A percentile compares a stretch with the other conserved stretches of the same genome.
These are phyloP conservation scores for Symmetrospora coprosmae DNA, from an alignment of 768 basidiomycete species.

Conservation along the genomic window DNA sequence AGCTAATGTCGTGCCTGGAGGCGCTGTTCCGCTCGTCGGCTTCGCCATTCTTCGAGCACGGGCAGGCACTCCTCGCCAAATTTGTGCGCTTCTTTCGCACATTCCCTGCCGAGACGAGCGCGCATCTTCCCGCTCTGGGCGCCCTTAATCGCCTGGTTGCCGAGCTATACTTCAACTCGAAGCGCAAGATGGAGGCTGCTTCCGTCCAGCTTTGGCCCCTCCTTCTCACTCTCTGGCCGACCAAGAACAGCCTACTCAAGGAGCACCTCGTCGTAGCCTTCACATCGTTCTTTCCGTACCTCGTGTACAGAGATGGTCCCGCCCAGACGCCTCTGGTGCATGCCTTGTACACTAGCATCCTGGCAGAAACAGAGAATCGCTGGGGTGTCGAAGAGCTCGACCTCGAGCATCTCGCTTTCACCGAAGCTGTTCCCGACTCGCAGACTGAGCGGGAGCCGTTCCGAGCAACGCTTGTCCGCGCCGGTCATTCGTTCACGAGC, in stretches of 20 bases:
- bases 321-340: not conserved
- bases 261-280: slow-evolving; percentile 66
- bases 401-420: slow-evolving; percentile 20
- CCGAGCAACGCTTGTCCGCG: slow-evolving; percentile 51
- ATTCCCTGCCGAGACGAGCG: slow-evolving; percentile 60
- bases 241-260: slow-evolving; percentile 60
- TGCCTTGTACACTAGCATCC: slow-evolving; percentile 22
- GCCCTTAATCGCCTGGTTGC: slow-evolving; percentile 56
- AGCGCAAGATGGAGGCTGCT: slow-evolving; percentile 47
- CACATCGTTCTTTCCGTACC: slow-evolving; percentile 28
- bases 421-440: not conserved
- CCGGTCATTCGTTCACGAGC: slow-evolving; percentile 57
- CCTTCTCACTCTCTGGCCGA: slow-evolving; percentile 59
- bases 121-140: slow-evolving; percentile 60
- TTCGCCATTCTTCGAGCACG: slow-evolving; percentile 47
- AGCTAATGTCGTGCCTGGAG: slow-evolving; percentile 53
- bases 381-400: slow-evolving; percentile 24
- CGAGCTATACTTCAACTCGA: slow-evolving; percentile 64
- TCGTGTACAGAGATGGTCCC: not conserved
- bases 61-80: slow-evolving; percentile 47
- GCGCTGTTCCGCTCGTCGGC: slow-evolving; percentile 48
- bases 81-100: slow-evolving; percentile 51
- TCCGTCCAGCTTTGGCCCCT: slow-evolving; percentile 51
- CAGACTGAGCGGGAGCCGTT: slow-evolving; percentile 41
- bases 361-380: slow-evolving; percentile 28